Percentiles rank a stretch among this genome's conserved stretches.
Evolutionary conservation across 139 green algal genomes (phyloP).

Genomic region (Chlamydomonas incerta): DNA sequence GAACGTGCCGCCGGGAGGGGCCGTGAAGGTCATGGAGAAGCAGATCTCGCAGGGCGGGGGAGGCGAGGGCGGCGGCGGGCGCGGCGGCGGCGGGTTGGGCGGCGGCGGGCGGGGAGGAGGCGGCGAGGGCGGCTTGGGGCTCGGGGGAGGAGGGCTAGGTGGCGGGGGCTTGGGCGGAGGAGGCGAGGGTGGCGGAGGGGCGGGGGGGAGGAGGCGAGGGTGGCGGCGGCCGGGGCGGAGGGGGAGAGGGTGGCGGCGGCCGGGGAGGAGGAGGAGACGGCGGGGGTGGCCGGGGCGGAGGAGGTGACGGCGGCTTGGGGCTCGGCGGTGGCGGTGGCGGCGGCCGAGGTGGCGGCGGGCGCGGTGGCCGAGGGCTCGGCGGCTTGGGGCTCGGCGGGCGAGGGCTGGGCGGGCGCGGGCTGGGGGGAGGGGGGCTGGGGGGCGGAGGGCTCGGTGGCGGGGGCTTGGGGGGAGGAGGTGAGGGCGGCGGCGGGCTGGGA

Average conservation of each 20-base stretch:
- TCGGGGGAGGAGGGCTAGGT: neutral
- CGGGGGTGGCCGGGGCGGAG: neutral
- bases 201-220: neutral
- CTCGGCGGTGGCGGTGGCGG: neutral
- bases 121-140: neutral
- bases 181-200: neutral
- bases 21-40: neutral
- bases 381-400: neutral
- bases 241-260: neutral
- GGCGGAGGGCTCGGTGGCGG: neutral
- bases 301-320: neutral
- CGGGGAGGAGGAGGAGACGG: neutral
- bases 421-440: neutral
- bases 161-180: neutral
- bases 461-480: neutral
- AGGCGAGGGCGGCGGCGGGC: neutral
- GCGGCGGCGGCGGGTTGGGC: neutral
- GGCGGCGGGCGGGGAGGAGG: neutral
- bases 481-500: slow-evolving; percentile 7
- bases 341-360: neutral
- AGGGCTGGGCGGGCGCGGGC: neutral
- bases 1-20: too few relatives aligned
- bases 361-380: neutral
- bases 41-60: neutral
- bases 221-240: neutral